Base-by-base conservation (phyloP, 768 basidiomycete species). In the Epithele typhae region DNA sequence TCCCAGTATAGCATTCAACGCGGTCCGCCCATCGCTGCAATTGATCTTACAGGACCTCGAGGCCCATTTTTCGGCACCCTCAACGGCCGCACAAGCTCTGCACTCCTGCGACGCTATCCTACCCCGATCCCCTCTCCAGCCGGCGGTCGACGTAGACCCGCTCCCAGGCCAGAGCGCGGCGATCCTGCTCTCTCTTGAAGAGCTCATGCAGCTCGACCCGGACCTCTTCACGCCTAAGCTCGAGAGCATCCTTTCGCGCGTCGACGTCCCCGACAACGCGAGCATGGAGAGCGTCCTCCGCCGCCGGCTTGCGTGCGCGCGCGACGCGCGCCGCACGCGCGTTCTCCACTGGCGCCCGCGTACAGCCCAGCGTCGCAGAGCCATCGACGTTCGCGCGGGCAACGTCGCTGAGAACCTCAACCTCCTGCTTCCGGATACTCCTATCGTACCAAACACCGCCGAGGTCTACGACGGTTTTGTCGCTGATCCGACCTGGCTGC, bases 171-270 rank as follows among this genome's bases (percentile, higher is more conserved):
- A 48, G 37, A 43, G 27, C 36, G 42, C 41, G 1, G 35, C 47
- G 10, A 48, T 48, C 36, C 25, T 48, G 9, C 41, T 48, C 36
- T 40, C 47, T 11, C 47, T 48, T 21, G 40, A n/a, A 21, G 36
- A 38, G 34, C 47, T 48, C 22, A 17, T 30, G 19, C 22, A 23
- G 8, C 41, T 15, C 37, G 48, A 49, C 37, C 37, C 41, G 10
- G 22, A 24, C 14, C 30, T 49, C 11, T 25, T 49, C 37, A 25
- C 35, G 30, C 11, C 21, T 21, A 21, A 15, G 15, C 37, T 49
- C 21, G 40, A 36, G 18, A 19, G 17, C 22, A 33, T 43, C 21
- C 15, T 49, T 33, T 37, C 43, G 30, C 22, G 18, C 22, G 42
- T 49, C 42, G 25, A 11, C 9, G 22, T 7, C 27, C 7, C 8